Base-by-base conservation (phyloP, 208 protist species). In the Tetramitus jugosus region DNA sequence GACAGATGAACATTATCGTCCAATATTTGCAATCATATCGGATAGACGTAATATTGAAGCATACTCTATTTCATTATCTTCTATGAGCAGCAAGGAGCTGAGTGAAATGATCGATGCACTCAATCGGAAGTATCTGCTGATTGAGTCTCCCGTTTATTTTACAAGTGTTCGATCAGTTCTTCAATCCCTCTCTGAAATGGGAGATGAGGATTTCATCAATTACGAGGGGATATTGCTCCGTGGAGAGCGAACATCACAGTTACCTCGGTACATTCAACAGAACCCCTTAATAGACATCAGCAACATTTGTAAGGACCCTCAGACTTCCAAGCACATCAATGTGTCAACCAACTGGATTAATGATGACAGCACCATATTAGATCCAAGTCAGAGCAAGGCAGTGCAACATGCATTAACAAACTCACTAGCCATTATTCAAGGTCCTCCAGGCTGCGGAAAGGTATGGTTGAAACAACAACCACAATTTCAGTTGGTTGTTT, bases 361-460 rank as follows among this genome's bases (percentile, higher is more conserved):
- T 0, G 23, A 71, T 17, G 14, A 71, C 35, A 39, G 33, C 0
- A 49, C 64, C 0, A 35, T 65, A 4, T 29, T 65, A 35, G 64
- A 71, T 31, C 1, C 35, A 8, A 35, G 23, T 71, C 64, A 71
- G 33, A 49, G 2, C 31, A 31, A 7, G 4, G 35, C 64, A 0
- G 31, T 71, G n/a, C 14, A 46, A 26, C 35, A 71, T n/a, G 17
- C 4, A 4, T 0, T 71, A 0, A 49, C 3, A 35, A 35, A 23
- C 23, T 29, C 39, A 71, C 3, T 71, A 49, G 0, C 23, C 0
- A 49, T 71, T 42, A 31, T 71, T n/a, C 4, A 39, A 60, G 84
- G 84, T 7, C 83, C 84, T 31, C 84, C 84, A 20, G 84, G 84
- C 4, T 84, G 80, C 1, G 84, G 84, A 39, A 87, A 87, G n/a